Percentiles rank a stretch among this genome's conserved stretches.
Conservation (phyloP, 306 rosid species). For the Boehmeria nivea region DNA sequence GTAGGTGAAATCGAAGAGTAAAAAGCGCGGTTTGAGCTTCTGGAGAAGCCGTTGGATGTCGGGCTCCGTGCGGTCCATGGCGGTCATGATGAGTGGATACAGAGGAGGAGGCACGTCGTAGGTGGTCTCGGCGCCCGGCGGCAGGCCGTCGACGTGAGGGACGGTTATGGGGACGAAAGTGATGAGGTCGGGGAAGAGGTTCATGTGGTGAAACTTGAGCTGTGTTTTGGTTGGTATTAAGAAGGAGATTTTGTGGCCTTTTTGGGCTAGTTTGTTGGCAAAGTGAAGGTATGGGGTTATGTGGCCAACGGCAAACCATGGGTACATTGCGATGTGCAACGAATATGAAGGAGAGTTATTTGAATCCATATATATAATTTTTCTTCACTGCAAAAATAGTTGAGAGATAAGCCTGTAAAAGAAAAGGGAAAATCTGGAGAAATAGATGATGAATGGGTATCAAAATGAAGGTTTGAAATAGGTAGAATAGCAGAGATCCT, state of each 20-base stretch:
- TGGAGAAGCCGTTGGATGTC: slow-evolving; percentile 26
- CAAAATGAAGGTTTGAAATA: too few relatives aligned
- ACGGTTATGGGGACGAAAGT: slow-evolving; percentile 48
- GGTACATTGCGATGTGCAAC: slow-evolving; percentile 58
- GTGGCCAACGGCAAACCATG: slow-evolving; percentile 76
- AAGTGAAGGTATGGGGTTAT: slow-evolving; percentile 46
- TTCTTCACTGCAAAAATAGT: too few relatives aligned
- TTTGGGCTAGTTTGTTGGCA: slow-evolving; percentile 64
- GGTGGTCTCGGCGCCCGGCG: slow-evolving; percentile 51
- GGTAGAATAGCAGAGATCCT: too few relatives aligned
- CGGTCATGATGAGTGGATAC: slow-evolving; percentile 37
- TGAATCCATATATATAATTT: background rate
- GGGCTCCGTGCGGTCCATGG: slow-evolving; percentile 61
- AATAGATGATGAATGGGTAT: too few relatives aligned
- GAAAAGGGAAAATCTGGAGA: too few relatives aligned
- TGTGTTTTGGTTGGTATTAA: slow-evolving; percentile 43
- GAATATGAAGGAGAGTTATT: slow-evolving; percentile 1
- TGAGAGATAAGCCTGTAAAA: too few relatives aligned
- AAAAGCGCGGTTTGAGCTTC: slow-evolving; percentile 38
- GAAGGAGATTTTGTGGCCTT: slow-evolving; percentile 56
- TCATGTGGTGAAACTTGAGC: slow-evolving; percentile 40
- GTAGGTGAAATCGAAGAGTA: slow-evolving; percentile 34
- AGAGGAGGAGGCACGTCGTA: slow-evolving; percentile 40
- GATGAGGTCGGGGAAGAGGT: slow-evolving; percentile 48
- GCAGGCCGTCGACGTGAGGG: slow-evolving; percentile 59